Evolutionary conservation across 2,329 filamentous ascomycete genomes (phyloP).

Genomic region (Ceratocystiopsis sp.): DNA sequence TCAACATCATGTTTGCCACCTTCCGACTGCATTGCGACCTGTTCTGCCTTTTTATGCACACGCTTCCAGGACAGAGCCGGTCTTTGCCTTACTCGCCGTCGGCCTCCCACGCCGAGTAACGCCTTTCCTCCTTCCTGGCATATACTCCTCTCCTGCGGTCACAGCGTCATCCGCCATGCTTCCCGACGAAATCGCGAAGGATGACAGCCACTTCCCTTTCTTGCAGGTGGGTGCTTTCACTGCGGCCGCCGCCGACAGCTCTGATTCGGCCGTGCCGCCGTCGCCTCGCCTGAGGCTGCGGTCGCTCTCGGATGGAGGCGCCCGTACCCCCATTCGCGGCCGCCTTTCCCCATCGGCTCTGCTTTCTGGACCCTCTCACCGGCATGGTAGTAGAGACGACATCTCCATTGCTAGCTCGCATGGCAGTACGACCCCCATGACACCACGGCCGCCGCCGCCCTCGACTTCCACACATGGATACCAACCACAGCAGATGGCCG

Average conservation of each 20-base stretch:
- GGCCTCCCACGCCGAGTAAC: no score
- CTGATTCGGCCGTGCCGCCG: slow-evolving; percentile 7
- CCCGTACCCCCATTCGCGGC: slow-evolving; percentile 23
- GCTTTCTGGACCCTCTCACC: slow-evolving; percentile 31
- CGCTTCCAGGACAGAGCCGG: no score
- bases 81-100: no score
- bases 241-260: background rate
- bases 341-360: slow-evolving; percentile 41
- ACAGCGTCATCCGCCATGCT: no score
- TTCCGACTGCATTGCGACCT: no score
- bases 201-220: no score
- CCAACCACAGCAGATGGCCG: slow-evolving; percentile 27
- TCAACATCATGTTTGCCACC: no score
- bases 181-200: no score
- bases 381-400: slow-evolving; percentile 49
- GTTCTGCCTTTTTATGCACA: no score
- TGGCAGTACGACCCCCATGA: slow-evolving; percentile 35
- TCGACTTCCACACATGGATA: slow-evolving; percentile 23
- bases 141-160: no score
- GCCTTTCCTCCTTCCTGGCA: no score
- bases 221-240: background rate
- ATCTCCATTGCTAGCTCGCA: slow-evolving; percentile 28
- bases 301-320: slow-evolving; percentile 47
- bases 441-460: slow-evolving; percentile 44
- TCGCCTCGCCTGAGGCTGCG: slow-evolving; percentile 36